Evolutionary conservation across 768 basidiomycete species (phyloP), one percentile per base, ranked within the genome.

Genomic region (Xerocomellus dryophilus): DNA sequence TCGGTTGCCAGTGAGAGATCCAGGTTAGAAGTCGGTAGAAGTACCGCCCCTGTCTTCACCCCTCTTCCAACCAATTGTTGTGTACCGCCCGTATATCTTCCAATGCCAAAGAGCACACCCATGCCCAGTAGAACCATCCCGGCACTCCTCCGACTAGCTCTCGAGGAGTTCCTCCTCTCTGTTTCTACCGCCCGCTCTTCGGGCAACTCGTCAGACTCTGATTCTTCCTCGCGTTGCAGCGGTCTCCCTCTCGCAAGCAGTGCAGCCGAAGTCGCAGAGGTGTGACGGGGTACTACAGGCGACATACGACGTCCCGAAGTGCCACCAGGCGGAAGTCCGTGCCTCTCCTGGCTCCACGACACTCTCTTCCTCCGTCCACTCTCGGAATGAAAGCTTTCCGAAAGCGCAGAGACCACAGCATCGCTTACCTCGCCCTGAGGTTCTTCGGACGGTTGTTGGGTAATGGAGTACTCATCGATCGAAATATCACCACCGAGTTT

Each of bases 371-470:
- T 73, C 39, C 75, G 72, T 3, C 80, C 81, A 18, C 77, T 71
- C 50, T 93, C 93, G 0, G 93, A 93, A 65, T 86, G 80, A 62
- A 90, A 83, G 61, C 90, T 91, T 27, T 88, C 88, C 3, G 82
- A 78, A 67, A 93, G 75, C 7, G 78, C 76, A 21, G 82, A 71
- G 12, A 80, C 75, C 7, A 79, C 75, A 7, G 78, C 75, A 8
- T 84, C 84, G 44, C 81, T 79, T 3, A 71, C 71, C 12, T 80
- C 79, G 29, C 74, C 77, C n/a, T 61, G 71, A 7, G 43, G 51
- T 25, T 59, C 63, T 40, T 70, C 72, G 15, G 60, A 51, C 9
- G 58, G 59, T 29, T 53, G 47, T 47, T 61, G 56, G 27, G 51
- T 53, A 56, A 27, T 45, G 29, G 46, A n/a, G 31, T 40, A 36